These are phyloP conservation scores for Penicillium sp. DNA, from an alignment of 2,329 filamentous ascomycete species.

Conservation along the genomic window DNA sequence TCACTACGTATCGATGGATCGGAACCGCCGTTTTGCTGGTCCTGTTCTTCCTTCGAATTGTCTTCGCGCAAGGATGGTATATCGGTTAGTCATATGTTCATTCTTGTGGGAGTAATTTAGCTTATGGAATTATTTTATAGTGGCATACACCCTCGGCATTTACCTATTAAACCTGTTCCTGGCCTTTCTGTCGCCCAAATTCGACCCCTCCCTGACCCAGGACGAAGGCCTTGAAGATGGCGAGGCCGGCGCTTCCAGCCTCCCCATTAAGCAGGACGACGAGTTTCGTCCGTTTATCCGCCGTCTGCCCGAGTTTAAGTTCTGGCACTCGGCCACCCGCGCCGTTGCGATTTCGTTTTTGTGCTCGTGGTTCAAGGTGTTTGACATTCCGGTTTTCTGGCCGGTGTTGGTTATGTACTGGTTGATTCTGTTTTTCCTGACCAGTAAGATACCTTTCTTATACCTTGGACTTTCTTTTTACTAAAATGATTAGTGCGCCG, in stretches of 20 bases:
- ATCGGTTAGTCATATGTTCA: slow-evolving; percentile 81
- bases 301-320: slow-evolving; percentile 97
- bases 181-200: slow-evolving; percentile 96
- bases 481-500: slow-evolving; percentile 68
- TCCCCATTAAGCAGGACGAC: slow-evolving; percentile 93
- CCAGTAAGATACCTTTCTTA: slow-evolving; percentile 62
- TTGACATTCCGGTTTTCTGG: slow-evolving; percentile 98
- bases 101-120: too few species aligned
- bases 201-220: slow-evolving; percentile 92
- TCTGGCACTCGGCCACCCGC: slow-evolving; percentile 94
- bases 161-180: slow-evolving; percentile 99
- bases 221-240: slow-evolving; percentile 98
- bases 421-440: slow-evolving; percentile 93
- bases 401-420: slow-evolving; percentile 97
- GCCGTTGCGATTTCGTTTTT: slow-evolving; percentile 77
- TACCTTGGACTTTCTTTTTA: background rate
- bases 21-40: slow-evolving; percentile 72
- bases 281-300: slow-evolving; percentile 98
- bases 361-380: slow-evolving; percentile 90
- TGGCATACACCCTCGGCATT: slow-evolving; percentile 95
- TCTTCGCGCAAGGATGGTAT: slow-evolving; percentile 96
- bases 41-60: slow-evolving; percentile 82
- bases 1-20: slow-evolving; percentile 82
- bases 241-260: slow-evolving; percentile 58
- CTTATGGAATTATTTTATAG: too few species aligned